Conservation (phyloP, 352 stramenopile genomes). For the Thalassiosira hispida region DNA sequence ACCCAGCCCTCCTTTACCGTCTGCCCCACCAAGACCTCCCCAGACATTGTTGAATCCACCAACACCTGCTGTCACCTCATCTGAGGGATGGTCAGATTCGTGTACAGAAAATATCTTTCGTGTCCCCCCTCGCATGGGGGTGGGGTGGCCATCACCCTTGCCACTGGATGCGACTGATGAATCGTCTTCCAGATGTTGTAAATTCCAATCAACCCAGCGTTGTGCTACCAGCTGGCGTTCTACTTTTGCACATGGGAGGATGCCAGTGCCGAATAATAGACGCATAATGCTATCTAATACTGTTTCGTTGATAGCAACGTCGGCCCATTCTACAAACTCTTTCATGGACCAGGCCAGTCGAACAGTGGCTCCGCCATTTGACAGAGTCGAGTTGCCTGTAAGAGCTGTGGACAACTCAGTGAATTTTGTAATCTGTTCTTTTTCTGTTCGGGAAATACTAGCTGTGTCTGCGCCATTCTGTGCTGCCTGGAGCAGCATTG, state of each 20-base stretch:
- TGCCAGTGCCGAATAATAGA: conserved; percentile 68
- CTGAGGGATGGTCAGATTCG: conserved; percentile 24
- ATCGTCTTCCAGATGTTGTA: conserved; percentile 36
- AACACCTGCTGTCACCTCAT: conserved; percentile 16
- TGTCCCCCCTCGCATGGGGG: conserved; percentile 13
- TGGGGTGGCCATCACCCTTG: conserved; percentile 8
- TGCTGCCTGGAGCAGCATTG: conserved; percentile 14
- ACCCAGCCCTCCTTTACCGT: conserved; percentile 73
- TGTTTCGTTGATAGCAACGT: conserved; percentile 65
- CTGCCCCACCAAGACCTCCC: conserved; percentile 77
- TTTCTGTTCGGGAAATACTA: conserved; percentile 2
- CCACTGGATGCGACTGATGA: neutral
- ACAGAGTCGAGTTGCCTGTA: neutral
- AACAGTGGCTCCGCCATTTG: neutral
- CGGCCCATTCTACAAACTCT: conserved; percentile 70
- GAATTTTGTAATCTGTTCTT: conserved; percentile 18
- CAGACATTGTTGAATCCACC: conserved; percentile 46
- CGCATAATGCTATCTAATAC: conserved; percentile 69
- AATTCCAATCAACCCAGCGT: conserved; percentile 76
- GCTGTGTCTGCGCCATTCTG: neutral
- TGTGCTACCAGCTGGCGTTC: conserved; percentile 69
- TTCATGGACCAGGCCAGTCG: conserved; percentile 53
- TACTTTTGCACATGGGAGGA: conserved; percentile 64
- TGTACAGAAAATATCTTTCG: conserved; percentile 32
- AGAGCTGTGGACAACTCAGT: conserved; percentile 15